Conservation (phyloP, 257 asterid genomes). For the Capsicum baccatum region DNA sequence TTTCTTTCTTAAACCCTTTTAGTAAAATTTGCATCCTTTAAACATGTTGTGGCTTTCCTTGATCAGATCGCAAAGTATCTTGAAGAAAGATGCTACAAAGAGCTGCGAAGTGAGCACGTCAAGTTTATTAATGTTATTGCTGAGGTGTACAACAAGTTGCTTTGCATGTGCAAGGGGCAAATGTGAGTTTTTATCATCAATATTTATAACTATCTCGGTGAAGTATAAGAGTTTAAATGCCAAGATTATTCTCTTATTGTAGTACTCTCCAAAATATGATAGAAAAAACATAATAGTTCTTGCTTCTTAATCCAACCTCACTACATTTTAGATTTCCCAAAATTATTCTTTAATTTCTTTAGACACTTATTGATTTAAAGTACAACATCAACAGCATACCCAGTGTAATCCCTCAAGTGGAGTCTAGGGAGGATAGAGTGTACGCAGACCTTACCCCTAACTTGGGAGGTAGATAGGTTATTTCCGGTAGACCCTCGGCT, state of each 20-base stretch:
- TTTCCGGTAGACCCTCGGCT: too few relatives aligned
- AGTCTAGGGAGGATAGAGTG: too few relatives aligned
- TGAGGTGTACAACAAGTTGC: conserved; percentile 73
- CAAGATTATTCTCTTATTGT: neutral
- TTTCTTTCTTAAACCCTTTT: neutral
- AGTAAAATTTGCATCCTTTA: neutral
- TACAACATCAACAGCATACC: too few relatives aligned
- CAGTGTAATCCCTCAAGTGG: too few relatives aligned
- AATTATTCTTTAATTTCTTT: neutral
- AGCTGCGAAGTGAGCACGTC: conserved; percentile 72
- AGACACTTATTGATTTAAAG: neutral
- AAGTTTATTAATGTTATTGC: conserved; percentile 66
- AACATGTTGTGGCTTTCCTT: neutral
- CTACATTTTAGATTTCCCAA: neutral
- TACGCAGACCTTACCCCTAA: too few relatives aligned
- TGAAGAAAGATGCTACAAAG: conserved; percentile 93
- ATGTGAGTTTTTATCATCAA: conserved; percentile 57
- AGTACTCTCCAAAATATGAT: neutral
- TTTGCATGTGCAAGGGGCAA: conserved; percentile 81
- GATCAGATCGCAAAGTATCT: conserved; percentile 83
- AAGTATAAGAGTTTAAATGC: neutral
- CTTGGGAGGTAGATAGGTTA: too few relatives aligned
- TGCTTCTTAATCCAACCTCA: neutral
- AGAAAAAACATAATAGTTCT: neutral
- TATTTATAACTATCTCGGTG: neutral